A percentile compares a stretch with the other conserved stretches of the same genome.
These are phyloP conservation scores for Leptodermis oblonga DNA, from an alignment of 257 asterid genomes.

Conservation along the genomic window DNA sequence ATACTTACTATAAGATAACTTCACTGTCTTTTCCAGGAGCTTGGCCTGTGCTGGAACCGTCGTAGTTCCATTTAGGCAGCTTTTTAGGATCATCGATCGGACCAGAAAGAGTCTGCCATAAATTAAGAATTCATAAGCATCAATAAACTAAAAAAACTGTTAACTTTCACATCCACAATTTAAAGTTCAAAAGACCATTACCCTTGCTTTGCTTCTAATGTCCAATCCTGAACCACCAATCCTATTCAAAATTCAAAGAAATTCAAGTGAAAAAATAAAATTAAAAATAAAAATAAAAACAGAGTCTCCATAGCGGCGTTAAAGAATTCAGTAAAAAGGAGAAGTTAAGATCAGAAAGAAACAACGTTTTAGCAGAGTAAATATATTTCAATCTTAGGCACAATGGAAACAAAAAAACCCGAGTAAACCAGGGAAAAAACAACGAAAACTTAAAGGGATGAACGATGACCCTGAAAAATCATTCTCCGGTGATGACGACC, in stretches of 20 bases:
- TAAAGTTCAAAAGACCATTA: conserved; percentile 18
- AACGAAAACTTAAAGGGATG: background rate
- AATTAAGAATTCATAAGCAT: background rate
- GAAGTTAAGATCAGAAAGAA: background rate
- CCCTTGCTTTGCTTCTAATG: conserved; percentile 91
- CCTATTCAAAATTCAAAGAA: conserved; percentile 49
- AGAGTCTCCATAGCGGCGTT: background rate
- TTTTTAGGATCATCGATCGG: conserved; percentile 60
- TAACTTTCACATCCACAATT: background rate
- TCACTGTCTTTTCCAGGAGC: conserved; percentile 96
- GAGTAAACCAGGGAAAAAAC: background rate
- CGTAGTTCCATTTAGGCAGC: conserved; percentile 95
- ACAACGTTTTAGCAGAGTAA: background rate
- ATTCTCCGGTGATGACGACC: background rate
- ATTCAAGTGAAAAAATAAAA: background rate
- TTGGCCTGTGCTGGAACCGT: conserved; percentile 94
- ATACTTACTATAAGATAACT: conserved; percentile 77
- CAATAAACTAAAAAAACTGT: too few relatives aligned
- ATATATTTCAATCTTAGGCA: background rate
- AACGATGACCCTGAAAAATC: background rate
- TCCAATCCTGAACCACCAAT: conserved; percentile 95
- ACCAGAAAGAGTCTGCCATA: conserved; percentile 59
- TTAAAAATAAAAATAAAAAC: background rate
- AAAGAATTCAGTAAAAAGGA: background rate
- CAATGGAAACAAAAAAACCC: background rate